These are phyloP conservation scores for Cladosporium sp. DNA, from an alignment of 2,329 filamentous ascomycete species.

Conservation along the genomic window DNA sequence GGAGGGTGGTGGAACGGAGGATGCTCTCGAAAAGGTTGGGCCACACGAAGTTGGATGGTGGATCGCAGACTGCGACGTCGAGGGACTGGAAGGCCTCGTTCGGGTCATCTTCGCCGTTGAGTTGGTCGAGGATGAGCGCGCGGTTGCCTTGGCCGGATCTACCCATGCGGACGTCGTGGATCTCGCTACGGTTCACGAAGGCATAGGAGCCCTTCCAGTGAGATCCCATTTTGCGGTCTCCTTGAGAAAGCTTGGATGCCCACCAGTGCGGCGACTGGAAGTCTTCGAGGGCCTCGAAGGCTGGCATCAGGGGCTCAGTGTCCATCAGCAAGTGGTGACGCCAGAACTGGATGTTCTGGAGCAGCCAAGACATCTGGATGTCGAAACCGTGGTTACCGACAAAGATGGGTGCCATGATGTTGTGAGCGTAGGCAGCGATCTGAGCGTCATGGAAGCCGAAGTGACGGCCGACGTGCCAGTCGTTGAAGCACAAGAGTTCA, in stretches of 20 bases:
- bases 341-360: slow-evolving; percentile 52
- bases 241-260: slow-evolving; percentile 16
- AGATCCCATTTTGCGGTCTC: slow-evolving; percentile 29
- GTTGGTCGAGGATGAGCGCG: slow-evolving; percentile 24
- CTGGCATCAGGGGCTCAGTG: slow-evolving; percentile 36
- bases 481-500: slow-evolving; percentile 19
- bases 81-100: slow-evolving; percentile 28
- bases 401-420: slow-evolving; percentile 38
- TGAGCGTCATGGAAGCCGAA: slow-evolving; percentile 45
- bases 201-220: slow-evolving; percentile 51
- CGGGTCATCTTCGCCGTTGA: slow-evolving; percentile 30
- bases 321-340: slow-evolving; percentile 44
- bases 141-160: slow-evolving; percentile 13
- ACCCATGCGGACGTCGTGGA: slow-evolving; percentile 24
- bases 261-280: slow-evolving; percentile 39
- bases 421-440: slow-evolving; percentile 39
- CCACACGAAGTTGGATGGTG: slow-evolving; percentile 29
- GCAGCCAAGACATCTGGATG: slow-evolving; percentile 44
- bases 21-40: slow-evolving; percentile 37
- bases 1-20: slow-evolving; percentile 33
- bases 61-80: slow-evolving; percentile 18
- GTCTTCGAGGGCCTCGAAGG: slow-evolving; percentile 33
- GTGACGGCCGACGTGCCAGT: slow-evolving; percentile 6
- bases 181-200: slow-evolving; percentile 31
- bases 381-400: slow-evolving; percentile 31